Evolutionary conservation across 306 rosid species (phyloP).

Genomic region (Luffa aegyptiaca): DNA sequence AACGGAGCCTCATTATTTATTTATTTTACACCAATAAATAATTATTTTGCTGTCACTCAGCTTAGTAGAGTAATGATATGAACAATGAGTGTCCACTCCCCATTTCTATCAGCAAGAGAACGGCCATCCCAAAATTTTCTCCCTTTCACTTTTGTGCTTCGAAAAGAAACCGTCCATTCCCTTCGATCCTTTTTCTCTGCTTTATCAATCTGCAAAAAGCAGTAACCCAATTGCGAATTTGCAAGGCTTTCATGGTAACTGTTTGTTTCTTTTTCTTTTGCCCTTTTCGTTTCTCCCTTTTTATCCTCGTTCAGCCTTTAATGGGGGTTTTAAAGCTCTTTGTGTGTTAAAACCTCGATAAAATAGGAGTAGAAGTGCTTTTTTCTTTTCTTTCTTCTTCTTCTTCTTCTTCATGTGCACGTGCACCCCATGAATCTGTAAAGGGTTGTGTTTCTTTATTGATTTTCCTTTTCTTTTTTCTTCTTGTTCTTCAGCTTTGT

Average conservation of each 20-base stretch:
- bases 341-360: background rate
- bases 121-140: background rate
- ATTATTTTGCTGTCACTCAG: background rate
- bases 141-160: background rate
- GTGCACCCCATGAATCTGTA: slow-evolving; percentile 2
- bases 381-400: background rate
- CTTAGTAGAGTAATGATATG: background rate
- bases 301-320: background rate
- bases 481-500: background rate
- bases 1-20: background rate
- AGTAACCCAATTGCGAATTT: background rate
- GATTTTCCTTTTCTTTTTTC: background rate
- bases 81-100: background rate
- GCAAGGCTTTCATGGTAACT: background rate
- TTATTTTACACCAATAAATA: background rate
- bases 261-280: background rate
- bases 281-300: background rate
- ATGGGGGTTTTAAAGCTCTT: background rate
- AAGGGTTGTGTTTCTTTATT: background rate
- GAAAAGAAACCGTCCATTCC: background rate
- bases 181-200: background rate
- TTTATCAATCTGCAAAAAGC: background rate
- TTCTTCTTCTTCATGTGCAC: background rate
- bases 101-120: background rate
- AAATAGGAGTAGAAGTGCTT: background rate